These are phyloP conservation scores for Trametes maxima DNA, from an alignment of 768 basidiomycete species.

Conservation along the genomic window DNA sequence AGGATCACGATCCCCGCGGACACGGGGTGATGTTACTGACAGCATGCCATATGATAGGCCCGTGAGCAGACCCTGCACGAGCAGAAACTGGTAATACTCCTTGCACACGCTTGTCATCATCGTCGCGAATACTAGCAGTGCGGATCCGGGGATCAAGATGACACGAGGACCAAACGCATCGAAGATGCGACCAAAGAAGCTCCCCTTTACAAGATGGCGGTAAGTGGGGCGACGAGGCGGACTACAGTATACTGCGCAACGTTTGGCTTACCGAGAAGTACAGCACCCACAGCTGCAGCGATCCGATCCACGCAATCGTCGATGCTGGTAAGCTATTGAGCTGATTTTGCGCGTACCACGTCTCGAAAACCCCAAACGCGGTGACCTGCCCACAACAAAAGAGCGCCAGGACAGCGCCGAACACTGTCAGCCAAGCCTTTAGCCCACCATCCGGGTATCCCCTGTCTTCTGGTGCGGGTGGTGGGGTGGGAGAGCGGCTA, in stretches of 20 bases:
- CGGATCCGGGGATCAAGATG: conserved; percentile 54
- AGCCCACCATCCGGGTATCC: conserved; percentile 35
- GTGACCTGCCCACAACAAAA: conserved; percentile 45
- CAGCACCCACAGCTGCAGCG: conserved; percentile 67
- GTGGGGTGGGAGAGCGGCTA: not conserved
- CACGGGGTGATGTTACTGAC: conserved; percentile 41
- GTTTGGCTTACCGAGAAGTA: conserved; percentile 60
- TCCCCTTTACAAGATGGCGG: conserved; percentile 47
- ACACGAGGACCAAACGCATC: conserved; percentile 61
- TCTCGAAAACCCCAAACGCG: conserved; percentile 21
- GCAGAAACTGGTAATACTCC: conserved; percentile 60
- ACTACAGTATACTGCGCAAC: not conserved
- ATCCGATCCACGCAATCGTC: conserved; percentile 51
- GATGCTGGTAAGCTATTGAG: conserved; percentile 13
- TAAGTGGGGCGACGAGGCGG: not conserved
- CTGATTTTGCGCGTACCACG: conserved; percentile 20
- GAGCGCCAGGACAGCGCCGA: conserved; percentile 63
- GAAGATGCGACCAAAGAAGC: conserved; percentile 59
- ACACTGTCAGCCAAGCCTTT: conserved; percentile 49
- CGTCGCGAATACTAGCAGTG: conserved; percentile 52
- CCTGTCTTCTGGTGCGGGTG: not conserved
- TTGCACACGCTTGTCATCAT: conserved; percentile 61
- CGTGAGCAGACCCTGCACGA: conserved; percentile 65
- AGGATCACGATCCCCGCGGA: conserved; percentile 5
- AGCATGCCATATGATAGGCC: conserved; percentile 65